Percentiles rank a stretch among this genome's conserved stretches.
Conservation (phyloP, 2,329 filamentous ascomycete genomes). For the Colletotrichum acutatum region DNA sequence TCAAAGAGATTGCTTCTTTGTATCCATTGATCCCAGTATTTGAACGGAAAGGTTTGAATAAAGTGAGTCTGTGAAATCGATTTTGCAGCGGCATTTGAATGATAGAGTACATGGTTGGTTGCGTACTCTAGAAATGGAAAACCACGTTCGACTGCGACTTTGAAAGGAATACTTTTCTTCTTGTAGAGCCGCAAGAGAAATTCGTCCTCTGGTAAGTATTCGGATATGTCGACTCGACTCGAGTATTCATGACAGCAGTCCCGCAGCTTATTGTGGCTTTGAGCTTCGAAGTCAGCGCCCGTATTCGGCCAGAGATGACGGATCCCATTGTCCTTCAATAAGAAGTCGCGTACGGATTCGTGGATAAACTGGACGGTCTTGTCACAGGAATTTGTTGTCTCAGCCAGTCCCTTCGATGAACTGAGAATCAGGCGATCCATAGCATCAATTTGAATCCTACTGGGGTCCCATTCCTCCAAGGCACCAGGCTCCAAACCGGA, state of each 20-base stretch:
- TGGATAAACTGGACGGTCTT: slow-evolving; percentile 59
- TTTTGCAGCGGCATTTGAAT: not conserved
- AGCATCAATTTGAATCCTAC: slow-evolving; percentile 37
- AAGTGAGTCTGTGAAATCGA: not conserved
- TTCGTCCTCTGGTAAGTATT: not conserved
- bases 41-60: accelerated
- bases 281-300: not conserved
- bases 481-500: slow-evolving; percentile 37
- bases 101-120: not conserved
- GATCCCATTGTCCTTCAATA: slow-evolving; percentile 30
- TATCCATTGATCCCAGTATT: not conserved
- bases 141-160: not conserved
- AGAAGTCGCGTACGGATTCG: slow-evolving; percentile 57
- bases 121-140: slow-evolving; percentile 23
- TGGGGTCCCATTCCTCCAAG: slow-evolving; percentile 38
- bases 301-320: not conserved
- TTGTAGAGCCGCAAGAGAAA: not conserved
- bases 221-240: not conserved
- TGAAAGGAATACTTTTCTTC: accelerated
- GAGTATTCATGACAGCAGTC: slow-evolving; percentile 2
- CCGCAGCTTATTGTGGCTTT: not conserved
- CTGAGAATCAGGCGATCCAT: slow-evolving; percentile 44
- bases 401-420: slow-evolving; percentile 59
- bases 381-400: slow-evolving; percentile 45
- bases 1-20: not conserved